Base-by-base conservation (phyloP, 257 asterid genomes). In the Solanum tacnaense region DNA sequence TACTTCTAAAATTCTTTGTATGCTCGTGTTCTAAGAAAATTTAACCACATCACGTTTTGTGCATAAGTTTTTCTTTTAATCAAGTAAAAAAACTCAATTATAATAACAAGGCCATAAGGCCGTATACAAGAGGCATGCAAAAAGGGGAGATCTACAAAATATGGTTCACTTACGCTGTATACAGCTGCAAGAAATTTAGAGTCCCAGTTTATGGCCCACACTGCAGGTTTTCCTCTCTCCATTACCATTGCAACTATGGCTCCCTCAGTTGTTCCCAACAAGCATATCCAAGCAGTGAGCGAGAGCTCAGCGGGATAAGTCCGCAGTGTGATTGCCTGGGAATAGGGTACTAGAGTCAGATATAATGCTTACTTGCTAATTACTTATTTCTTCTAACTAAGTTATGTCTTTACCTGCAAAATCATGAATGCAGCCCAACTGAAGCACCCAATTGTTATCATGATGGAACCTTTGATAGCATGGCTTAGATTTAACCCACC, bases 351-450 rank as follows among this genome's bases (percentile, higher is more conserved):
- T 70, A 20, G 23, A 20, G 58, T 56, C 27, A 71, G 44, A 18
- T 32, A 10, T 35, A 5, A 36, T 75, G 74, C 27, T 60, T 52
- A 10, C 13, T 38, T 35, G 25, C 39, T 82, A 46, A 81, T 85
- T 78, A 78, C 7, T 86, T 52, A 83, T 46, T 46, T 13, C 44
- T 29, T 21, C 44, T 29, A 65, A 39, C 72, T 25, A n/a, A 9
- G 60, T 39, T 39, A 60, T 56, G 44, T 34, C 86, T 49, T 90
- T 85, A 97, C 99, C 92, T 97, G 99, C 92, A 97, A 90, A 87
- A 96, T 94, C 96, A 97, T 93, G 96, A 96, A 97, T 39, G 93
- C 86, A 20, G 98, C 96, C 99, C 99, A 97, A 78, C 98, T 92
- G 58, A 96, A 93, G 93, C 98, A 93, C 89, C 99, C 99, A 13